Conservation (phyloP, 768 basidiomycete genomes). For the Gautieria morchelliformis region DNA sequence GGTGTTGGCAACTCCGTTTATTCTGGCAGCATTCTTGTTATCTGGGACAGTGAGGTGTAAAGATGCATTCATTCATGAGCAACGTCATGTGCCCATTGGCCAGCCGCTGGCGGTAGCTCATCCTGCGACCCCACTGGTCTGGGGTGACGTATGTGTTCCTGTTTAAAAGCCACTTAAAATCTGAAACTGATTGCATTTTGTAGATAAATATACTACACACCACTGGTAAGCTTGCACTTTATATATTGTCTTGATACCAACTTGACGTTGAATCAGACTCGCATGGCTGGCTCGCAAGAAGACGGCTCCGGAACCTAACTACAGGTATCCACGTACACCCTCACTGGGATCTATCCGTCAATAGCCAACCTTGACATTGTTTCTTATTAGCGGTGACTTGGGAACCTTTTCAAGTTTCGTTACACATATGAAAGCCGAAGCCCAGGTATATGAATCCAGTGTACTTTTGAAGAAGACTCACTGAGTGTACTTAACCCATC, state of each 20-base stretch:
- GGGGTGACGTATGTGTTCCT: slow-evolving; percentile 57
- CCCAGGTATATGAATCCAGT: slow-evolving; percentile 30
- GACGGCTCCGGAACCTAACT: slow-evolving; percentile 67
- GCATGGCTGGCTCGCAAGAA: slow-evolving; percentile 53
- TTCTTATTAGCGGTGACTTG: slow-evolving; percentile 37
- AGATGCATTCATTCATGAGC: not conserved
- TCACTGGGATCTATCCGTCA: not conserved
- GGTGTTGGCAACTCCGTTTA: not conserved
- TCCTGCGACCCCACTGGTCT: slow-evolving; percentile 61
- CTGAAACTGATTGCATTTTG: not conserved
- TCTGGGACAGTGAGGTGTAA: not conserved
- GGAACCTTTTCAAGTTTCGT: slow-evolving; percentile 90
- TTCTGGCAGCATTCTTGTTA: not conserved
- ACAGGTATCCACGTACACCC: slow-evolving; percentile 32
- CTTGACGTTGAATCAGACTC: not conserved
- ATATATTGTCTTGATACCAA: not conserved
- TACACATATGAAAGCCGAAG: slow-evolving; percentile 68
- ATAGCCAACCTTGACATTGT: not conserved
- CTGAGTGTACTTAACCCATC: not conserved
- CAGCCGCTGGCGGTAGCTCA: slow-evolving; percentile 27
- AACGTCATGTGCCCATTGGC: not conserved
- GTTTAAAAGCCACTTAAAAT: not conserved
- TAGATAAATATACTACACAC: slow-evolving; percentile 68
- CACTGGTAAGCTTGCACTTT: slow-evolving; percentile 46
- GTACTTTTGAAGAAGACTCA: not conserved